These are phyloP conservation scores for Sistotremastrum niveocremeum DNA, from an alignment of 768 basidiomycete genomes.

Conservation along the genomic window DNA sequence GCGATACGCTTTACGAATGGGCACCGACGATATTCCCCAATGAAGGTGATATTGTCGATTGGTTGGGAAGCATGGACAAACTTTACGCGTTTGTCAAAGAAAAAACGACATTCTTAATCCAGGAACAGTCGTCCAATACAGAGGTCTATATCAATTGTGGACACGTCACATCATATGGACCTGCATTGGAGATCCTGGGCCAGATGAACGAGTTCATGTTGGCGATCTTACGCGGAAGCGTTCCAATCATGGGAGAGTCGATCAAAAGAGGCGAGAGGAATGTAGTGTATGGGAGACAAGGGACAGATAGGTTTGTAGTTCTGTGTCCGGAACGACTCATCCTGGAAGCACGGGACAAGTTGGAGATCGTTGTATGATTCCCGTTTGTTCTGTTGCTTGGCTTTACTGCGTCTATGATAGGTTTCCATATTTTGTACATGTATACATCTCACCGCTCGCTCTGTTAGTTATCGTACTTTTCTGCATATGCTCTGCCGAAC, in stretches of 20 bases:
- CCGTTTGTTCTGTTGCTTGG: too few species aligned
- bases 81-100: constrained; percentile 29
- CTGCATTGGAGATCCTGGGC: constrained; percentile 32
- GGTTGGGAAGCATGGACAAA: constrained; percentile 31
- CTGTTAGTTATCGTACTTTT: too few species aligned
- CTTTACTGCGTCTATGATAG: too few species aligned
- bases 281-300: constrained; percentile 31
- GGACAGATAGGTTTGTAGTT: constrained; percentile 27
- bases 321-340: constrained; percentile 37
- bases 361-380: background rate
- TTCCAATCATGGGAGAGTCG: constrained; percentile 20
- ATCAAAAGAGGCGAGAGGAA: constrained; percentile 22
- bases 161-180: constrained; percentile 30
- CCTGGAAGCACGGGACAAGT: constrained; percentile 19
- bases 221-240: constrained; percentile 31
- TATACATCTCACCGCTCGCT: too few species aligned
- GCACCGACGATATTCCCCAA: constrained; percentile 42
- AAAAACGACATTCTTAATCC: constrained; percentile 8
- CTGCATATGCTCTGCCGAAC: too few species aligned
- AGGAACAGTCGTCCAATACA: constrained; percentile 1
- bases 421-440: too few species aligned
- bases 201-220: constrained; percentile 31
- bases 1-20: constrained; percentile 42
- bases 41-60: constrained; percentile 37
- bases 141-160: constrained; percentile 35